phyloP scores from a whole-genome alignment of 2,329 filamentous ascomycete genomes.

The Didymella lethalis region DNA sequence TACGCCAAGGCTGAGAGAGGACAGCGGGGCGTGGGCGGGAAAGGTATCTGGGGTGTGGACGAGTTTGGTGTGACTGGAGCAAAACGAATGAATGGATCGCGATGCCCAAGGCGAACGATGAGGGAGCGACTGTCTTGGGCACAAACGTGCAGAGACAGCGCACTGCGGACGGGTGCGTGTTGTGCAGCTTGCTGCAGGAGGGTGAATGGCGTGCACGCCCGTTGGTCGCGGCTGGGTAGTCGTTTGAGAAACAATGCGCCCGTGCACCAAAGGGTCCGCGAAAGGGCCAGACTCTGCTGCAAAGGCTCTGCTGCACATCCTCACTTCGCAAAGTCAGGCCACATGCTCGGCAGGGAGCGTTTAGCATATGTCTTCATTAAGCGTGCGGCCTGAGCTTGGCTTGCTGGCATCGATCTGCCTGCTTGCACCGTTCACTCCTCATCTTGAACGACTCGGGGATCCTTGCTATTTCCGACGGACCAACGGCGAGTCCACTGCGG shows the following conservation, averaged over 20 bases:
- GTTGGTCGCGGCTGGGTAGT: slow-evolving; percentile 18
- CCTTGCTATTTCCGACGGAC: slow-evolving; percentile 9
- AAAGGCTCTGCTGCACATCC: slow-evolving; percentile 23
- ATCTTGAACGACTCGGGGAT: slow-evolving; percentile 3
- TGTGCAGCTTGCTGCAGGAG: slow-evolving; percentile 21
- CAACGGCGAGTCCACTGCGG: slow-evolving; percentile 3
- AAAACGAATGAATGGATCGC: slow-evolving; percentile 10
- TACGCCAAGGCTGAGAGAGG: slow-evolving; percentile 17
- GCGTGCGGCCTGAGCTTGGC: not conserved
- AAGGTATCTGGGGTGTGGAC: not conserved
- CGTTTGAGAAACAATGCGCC: slow-evolving; percentile 14
- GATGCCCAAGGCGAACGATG: slow-evolving; percentile 3
- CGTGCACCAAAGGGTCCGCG: slow-evolving; percentile 13
- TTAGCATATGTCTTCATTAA: not conserved
- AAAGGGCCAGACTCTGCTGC: slow-evolving; percentile 17
- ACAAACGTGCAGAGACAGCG: slow-evolving; percentile 16
- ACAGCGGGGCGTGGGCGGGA: slow-evolving; percentile 23
- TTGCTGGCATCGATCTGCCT: slow-evolving; percentile 10
- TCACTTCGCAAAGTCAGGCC: slow-evolving; percentile 18
- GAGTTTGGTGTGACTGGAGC: slow-evolving; percentile 5
- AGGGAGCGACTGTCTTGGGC: slow-evolving; percentile 19
- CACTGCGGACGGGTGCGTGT: slow-evolving; percentile 15
- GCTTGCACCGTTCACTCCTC: not conserved
- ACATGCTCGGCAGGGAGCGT: slow-evolving; percentile 4
- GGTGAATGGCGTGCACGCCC: slow-evolving; percentile 15